A percentile compares a stretch with the other conserved stretches of the same genome.
phyloP scores from a whole-genome alignment of 257 asterid species.

The Primulina tabacum region DNA sequence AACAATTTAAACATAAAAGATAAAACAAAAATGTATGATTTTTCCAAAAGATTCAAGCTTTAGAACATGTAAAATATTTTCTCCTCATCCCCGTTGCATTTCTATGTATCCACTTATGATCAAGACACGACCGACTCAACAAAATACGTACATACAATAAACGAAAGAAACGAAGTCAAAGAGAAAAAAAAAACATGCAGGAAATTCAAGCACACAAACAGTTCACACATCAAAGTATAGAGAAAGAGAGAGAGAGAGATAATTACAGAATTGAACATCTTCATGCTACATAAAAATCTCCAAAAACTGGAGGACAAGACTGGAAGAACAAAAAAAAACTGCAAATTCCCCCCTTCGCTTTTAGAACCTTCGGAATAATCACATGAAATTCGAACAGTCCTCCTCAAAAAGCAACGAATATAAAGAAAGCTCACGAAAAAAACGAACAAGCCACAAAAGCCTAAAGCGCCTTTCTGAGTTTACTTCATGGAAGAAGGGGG shows the following conservation, averaged over 20 bases:
- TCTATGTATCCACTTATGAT: not conserved
- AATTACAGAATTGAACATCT: conserved; percentile 39
- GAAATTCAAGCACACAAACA: not conserved
- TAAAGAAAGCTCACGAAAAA: conserved; percentile 29
- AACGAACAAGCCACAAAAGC: conserved; percentile 34
- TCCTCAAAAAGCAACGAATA: conserved; percentile 41
- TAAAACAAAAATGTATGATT: no score
- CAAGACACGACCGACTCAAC: not conserved
- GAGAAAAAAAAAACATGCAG: not conserved
- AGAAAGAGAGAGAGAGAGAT: conserved; percentile 10
- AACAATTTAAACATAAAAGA: no score
- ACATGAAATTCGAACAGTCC: conserved; percentile 32
- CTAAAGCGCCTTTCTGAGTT: conserved; percentile 25
- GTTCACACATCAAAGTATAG: conserved; percentile 3
- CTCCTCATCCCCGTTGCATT: not conserved
- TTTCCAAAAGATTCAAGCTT: no score
- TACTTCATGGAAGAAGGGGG: conserved; percentile 27
- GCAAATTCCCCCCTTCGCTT: conserved; percentile 18
- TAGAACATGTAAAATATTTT: no score
- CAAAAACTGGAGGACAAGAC: conserved; percentile 16
- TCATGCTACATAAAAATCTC: conserved; percentile 35
- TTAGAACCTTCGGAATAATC: conserved; percentile 20
- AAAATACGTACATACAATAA: not conserved
- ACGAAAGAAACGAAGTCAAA: not conserved
- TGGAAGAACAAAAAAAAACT: not conserved